Percentiles rank a stretch among this genome's conserved stretches.
Conservation (phyloP, 1,139 yeast genomes). For the Hemisphaericaspora xylofermentans region DNA sequence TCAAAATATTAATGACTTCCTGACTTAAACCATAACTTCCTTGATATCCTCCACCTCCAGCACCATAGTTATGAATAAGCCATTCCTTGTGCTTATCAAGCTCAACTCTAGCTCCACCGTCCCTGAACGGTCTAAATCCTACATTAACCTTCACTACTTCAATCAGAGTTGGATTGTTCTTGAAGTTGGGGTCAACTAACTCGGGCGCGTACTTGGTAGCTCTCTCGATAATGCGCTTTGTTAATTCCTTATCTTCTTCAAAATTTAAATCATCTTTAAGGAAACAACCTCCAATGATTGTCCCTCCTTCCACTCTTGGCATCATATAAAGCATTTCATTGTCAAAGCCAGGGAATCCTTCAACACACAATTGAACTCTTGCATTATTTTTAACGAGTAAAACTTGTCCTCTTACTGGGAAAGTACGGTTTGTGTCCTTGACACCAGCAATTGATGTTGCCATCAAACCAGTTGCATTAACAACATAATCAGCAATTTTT, state of each 20-base stretch:
- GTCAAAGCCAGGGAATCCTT: constrained; percentile 30
- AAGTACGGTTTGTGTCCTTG: constrained; percentile 27
- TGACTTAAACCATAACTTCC: constrained; percentile 43
- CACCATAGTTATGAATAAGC: constrained; percentile 52
- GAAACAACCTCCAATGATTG: constrained; percentile 53
- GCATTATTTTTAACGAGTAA: constrained; percentile 39
- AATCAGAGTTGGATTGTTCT: constrained; percentile 35
- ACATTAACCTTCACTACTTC: constrained; percentile 41
- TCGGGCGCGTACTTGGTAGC: constrained; percentile 47
- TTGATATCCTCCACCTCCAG: constrained; percentile 57
- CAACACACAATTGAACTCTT: constrained; percentile 27
- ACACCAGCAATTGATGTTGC: constrained; percentile 34
- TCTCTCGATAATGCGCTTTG: constrained; percentile 36
- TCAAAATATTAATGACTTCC: constrained; percentile 22
- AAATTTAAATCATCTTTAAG: constrained; percentile 21
- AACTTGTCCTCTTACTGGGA: constrained; percentile 40
- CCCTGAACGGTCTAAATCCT: constrained; percentile 51
- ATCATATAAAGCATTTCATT: constrained; percentile 46
- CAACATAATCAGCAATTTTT: constrained; percentile 34
- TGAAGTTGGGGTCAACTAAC: constrained; percentile 30
- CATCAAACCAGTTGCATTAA: constrained; percentile 47
- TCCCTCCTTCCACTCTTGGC: constrained; percentile 57
- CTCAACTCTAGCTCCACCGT: constrained; percentile 47
- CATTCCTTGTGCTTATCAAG: constrained; percentile 27
- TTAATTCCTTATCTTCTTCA: constrained; percentile 34